Percentiles rank a stretch among this genome's conserved stretches.
Evolutionary conservation across 495 filamentous ascomycete genomes (phyloP).

Genomic region (Evernia prunastri): DNA sequence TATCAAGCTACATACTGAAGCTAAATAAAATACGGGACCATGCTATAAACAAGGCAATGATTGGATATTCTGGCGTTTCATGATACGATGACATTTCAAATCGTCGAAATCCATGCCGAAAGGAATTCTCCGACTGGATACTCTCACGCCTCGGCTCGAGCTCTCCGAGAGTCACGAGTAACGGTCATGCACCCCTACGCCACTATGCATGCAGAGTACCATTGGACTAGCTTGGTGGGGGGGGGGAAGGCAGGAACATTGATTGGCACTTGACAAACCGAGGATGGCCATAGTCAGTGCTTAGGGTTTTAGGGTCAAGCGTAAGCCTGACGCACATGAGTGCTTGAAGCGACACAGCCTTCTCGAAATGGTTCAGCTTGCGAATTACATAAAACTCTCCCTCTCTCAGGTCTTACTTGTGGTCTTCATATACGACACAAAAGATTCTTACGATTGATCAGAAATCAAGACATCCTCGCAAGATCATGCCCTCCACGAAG

Average conservation of each 20-base stretch:
- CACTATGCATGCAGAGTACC: background rate
- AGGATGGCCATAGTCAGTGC: background rate
- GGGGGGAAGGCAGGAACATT: background rate
- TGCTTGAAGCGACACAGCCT: background rate
- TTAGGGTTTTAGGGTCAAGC: background rate
- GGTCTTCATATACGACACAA: background rate
- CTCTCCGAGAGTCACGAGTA: background rate
- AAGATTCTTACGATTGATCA: background rate
- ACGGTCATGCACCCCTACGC: background rate
- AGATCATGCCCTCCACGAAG: background rate
- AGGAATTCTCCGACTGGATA: background rate
- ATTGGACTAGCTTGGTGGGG: background rate
- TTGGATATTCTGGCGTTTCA: background rate
- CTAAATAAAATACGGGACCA: background rate
- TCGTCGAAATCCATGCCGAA: background rate
- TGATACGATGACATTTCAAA: background rate
- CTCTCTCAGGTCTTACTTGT: background rate
- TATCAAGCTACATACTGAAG: background rate
- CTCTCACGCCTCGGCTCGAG: background rate
- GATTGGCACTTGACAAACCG: background rate
- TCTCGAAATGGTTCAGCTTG: background rate
- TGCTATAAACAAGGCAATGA: background rate
- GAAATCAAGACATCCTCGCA: background rate
- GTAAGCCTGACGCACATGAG: background rate
- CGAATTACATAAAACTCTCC: background rate